These are phyloP conservation scores for Parmelia sp. DNA, from an alignment of 495 filamentous ascomycete genomes.

Conservation along the genomic window DNA sequence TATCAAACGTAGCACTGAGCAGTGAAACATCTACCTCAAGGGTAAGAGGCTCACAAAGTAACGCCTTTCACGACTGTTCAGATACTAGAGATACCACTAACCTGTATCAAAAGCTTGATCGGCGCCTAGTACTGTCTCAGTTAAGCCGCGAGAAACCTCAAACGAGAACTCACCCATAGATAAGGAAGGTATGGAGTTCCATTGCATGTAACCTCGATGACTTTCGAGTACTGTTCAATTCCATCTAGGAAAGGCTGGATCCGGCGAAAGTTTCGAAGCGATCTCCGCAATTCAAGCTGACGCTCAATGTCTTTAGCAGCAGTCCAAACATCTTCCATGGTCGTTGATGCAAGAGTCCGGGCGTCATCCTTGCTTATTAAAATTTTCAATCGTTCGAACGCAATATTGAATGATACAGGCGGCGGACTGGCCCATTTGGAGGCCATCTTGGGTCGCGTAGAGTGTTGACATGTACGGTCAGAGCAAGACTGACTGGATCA, in stretches of 20 bases:
- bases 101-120: constrained; percentile 38
- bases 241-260: constrained; percentile 36
- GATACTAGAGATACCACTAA: constrained; percentile 15
- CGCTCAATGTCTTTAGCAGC: constrained; percentile 34
- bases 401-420: constrained; percentile 22
- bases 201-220: constrained; percentile 39
- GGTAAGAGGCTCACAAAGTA: too few relatives aligned
- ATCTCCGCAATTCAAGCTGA: constrained; percentile 32
- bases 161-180: constrained; percentile 33
- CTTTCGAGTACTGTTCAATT: constrained; percentile 36
- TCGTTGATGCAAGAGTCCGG: constrained; percentile 27
- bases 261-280: constrained; percentile 37
- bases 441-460: not conserved
- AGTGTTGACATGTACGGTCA: too few relatives aligned
- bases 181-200: constrained; percentile 42
- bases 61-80: too few relatives aligned
- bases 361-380: constrained; percentile 30
- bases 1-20: too few relatives aligned
- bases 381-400: constrained; percentile 32
- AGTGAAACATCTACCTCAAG: too few relatives aligned
- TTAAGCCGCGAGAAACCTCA: not conserved
- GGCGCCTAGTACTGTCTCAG: constrained; percentile 32
- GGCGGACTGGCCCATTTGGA: not conserved
- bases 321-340: constrained; percentile 33
- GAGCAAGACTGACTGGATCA: not conserved